Evolutionary conservation across 768 basidiomycete genomes (phyloP), one percentile per base, ranked within the genome.

Genomic region (Russula virescens): DNA sequence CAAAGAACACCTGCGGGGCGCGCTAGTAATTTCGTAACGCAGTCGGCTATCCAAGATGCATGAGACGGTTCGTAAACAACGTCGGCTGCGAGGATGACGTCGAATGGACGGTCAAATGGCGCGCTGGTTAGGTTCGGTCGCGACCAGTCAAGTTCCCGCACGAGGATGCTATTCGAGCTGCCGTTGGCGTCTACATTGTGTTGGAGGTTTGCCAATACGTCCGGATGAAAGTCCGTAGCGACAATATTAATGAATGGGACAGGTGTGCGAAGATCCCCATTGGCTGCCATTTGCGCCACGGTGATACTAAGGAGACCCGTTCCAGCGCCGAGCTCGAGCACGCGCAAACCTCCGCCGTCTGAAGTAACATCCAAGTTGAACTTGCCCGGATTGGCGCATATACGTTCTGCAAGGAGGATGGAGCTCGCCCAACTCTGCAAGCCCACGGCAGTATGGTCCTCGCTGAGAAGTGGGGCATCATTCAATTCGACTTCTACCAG

Each of bases 381-480:
- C 60, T 68, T 63, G n/a, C 64, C 68, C 3, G 85, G 81, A 45
- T 76, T 69, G 10, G 73, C 71, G 49, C 84, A 86, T 54, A 92
- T 77, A 50, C 80, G 79, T 67, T 86, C 81, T 1, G 84, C 85
- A 51, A 94, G 78, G 40, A 89, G 73, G 69, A 91, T 87, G 19
- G 85, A 82, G 68, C 87, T 86, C 10, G 84, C 89, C 91, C 91
- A 93, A 69, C 88, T 91, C 72, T 93, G 91, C 48, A 93, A 75
- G 0, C 91, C 90, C 35, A 91, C 89, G 19, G 84, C 85, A 11
- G 88, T 90, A 71, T 91, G 86, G 70, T 91, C 89, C 16, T 80
- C 77, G 35, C 73, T 75, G 28, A 81, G 76, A 45, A 89, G 74
- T 1, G 86, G 81, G 1, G 83, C 88, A 68, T 92, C 89, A 69